Evolutionary conservation across 768 basidiomycete species (phyloP), one percentile per base, ranked within the genome.

Genomic region (Russula lepida): DNA sequence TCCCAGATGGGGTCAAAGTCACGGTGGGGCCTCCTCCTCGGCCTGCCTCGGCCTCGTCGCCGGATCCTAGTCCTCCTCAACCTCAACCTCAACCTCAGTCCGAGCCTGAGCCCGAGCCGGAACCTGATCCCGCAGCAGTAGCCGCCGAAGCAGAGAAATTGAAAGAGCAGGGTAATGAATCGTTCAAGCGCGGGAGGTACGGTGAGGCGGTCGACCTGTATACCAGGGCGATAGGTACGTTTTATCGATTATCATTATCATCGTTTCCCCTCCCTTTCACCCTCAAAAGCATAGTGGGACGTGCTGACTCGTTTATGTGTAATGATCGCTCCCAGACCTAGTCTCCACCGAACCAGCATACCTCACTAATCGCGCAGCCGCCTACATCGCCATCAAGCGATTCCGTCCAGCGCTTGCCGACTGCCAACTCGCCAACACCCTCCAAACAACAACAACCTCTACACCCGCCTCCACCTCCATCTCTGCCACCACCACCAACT

Each of bases 361-460:
- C 69, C 76, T 86, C 63, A 89, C 90, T 0, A 95, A 95, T 71
- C 84, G 92, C 30, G 92, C 92, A 0, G 92, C 92, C 0, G 85
- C 91, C 2, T 82, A 86, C 69, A 94, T 95, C 82, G 82, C 84
- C 0, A 70, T 89, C 54, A 92, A 92, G 69, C 82, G 82, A 35
- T 94, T 87, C 77, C 78, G 83, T 33, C 74, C 76, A 0, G 92
- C 92, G 0, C 76, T 93, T 19, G 79, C 78, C 39, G 92, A 95
- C 69, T 93, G 90, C 68, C 90, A 90, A 70, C 77, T 77, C 37
- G 92, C 91, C 4, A 78, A 81, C 0, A 72, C 81, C 0, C 75
- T 92, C 6, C 89, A 92, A 73, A 71, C 84, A 6, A 46, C 53
- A 12, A 12, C 33, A 21, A 21, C 41, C 11, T 21, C 21, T n/a